Evolutionary conservation across 2,329 filamentous ascomycete species (phyloP), one percentile per base, ranked within the genome.

Genomic region (Venturia pyrina): DNA sequence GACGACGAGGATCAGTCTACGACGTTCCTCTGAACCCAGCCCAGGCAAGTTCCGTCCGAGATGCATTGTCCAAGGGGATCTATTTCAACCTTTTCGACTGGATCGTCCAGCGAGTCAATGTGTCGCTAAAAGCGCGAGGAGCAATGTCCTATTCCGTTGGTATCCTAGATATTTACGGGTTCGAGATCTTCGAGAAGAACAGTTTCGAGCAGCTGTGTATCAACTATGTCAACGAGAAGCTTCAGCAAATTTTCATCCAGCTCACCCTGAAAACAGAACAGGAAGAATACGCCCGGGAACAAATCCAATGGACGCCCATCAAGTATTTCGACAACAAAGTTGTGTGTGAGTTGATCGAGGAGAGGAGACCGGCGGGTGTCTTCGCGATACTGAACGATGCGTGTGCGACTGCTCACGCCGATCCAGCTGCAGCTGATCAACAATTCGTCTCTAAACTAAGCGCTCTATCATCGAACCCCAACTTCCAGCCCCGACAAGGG

Each of bases 301-400:
- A 98, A 81, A 99, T 99, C 74, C 88, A 96, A 74, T 99, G 95
- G 95, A 97, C 93, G 0, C 95, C 95, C 2, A 99, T 99, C 82
- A 96, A 95, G 73, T 99, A 98, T 78, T 99, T 98, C 72, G 95
- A 99, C 78, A 99, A 99, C 83, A 98, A 98, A 82, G 89, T 99
- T 61, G 95, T 99, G 66, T 99, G 95, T 75, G 95, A 97, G 68
- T 78, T 99, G 73, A 99, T 99, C 70, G 95, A 99, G 77, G 90
- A 96, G 74, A 87, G 89, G 74, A 83, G 93, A 65, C 95, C 95
- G 6, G 89, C 91, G 0, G 95, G 95, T 73, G 87, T 99, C 59
- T 97, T 99, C 74, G 95, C 95, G 7, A 93, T 93, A 4, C 81
- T 99, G 79, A 99, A 99, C 75, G 95, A 99, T 78, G 95, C 95